These are phyloP conservation scores for Melampsora occidentalis DNA, from an alignment of 1,284 basidiomycete genomes.

Conservation along the genomic window DNA sequence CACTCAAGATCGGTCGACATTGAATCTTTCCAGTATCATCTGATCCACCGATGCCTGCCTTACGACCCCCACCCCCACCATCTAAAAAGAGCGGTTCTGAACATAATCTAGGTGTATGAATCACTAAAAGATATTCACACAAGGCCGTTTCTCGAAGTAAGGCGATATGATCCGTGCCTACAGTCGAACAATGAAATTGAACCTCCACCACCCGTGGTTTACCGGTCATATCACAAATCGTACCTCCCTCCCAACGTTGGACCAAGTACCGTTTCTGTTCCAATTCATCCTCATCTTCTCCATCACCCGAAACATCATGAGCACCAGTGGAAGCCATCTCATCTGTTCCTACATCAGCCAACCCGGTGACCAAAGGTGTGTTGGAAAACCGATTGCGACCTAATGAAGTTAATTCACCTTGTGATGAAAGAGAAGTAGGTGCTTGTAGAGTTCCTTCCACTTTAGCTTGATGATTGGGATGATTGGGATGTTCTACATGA, in stretches of 20 bases:
- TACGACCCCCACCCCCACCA: slow-evolving; percentile 15
- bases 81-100: slow-evolving; percentile 73
- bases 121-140: slow-evolving; percentile 81
- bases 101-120: slow-evolving; percentile 87
- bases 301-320: not conserved
- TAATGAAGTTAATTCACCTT: slow-evolving; percentile 28
- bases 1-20: slow-evolving; percentile 53
- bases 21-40: slow-evolving; percentile 51
- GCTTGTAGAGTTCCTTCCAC: slow-evolving; percentile 31
- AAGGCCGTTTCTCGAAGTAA: slow-evolving; percentile 85
- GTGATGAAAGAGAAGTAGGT: slow-evolving; percentile 5
- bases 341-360: slow-evolving; percentile 25
- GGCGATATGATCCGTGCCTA: slow-evolving; percentile 70
- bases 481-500: slow-evolving; percentile 32
- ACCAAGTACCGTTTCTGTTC: slow-evolving; percentile 75
- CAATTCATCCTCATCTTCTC: slow-evolving; percentile 42
- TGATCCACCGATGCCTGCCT: slow-evolving; percentile 60
- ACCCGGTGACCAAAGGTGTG: slow-evolving; percentile 4
- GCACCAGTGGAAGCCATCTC: slow-evolving; percentile 3
- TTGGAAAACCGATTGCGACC: slow-evolving; percentile 31
- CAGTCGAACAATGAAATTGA: slow-evolving; percentile 95
- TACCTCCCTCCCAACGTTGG: slow-evolving; percentile 81
- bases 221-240: slow-evolving; percentile 83
- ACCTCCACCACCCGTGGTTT: slow-evolving; percentile 81
- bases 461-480: slow-evolving; percentile 42